Conservation (phyloP, 306 rosid genomes). For the Alnus glutinosa region DNA sequence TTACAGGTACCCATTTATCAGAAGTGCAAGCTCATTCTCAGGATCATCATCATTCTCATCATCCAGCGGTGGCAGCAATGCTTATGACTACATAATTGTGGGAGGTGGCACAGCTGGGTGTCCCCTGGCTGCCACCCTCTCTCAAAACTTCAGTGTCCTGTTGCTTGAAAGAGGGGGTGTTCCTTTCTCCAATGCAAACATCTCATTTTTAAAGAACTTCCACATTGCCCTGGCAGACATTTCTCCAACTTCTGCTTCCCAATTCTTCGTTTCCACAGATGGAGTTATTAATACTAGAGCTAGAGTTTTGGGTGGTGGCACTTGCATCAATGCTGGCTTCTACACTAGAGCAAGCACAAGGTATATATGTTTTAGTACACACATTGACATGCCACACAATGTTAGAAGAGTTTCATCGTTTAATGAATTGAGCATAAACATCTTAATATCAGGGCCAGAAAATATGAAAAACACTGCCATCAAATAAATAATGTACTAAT, state of each 20-base stretch:
- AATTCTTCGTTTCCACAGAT: conserved; percentile 72
- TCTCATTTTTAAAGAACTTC: conserved; percentile 63
- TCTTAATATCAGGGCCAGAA: too few relatives aligned
- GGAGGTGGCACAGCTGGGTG: conserved; percentile 99
- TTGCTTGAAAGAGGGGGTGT: conserved; percentile 87
- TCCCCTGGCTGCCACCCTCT: conserved; percentile 88
- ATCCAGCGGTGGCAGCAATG: conserved; percentile 36
- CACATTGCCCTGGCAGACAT: conserved; percentile 70
- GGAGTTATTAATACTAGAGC: conserved; percentile 82
- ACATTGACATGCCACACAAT: not conserved
- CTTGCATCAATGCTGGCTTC: conserved; percentile 89
- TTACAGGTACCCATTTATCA: conserved; percentile 64
- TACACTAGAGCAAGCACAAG: conserved; percentile 80
- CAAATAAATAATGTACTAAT: too few relatives aligned
- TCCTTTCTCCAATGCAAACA: conserved; percentile 78
- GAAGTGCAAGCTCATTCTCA: conserved; percentile 70
- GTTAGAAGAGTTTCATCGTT: not conserved
- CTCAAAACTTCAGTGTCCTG: conserved; percentile 66
- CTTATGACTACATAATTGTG: conserved; percentile 74
- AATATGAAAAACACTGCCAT: too few relatives aligned
- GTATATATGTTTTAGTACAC: conserved; percentile 31
- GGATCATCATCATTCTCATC: conserved; percentile 44
- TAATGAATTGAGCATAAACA: too few relatives aligned
- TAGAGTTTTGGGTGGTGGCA: conserved; percentile 86
- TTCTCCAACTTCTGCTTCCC: conserved; percentile 85